Evolutionary conservation across 108 stramenopile species (phyloP).

Genomic region (Cyclotella choctawhatcheeana): DNA sequence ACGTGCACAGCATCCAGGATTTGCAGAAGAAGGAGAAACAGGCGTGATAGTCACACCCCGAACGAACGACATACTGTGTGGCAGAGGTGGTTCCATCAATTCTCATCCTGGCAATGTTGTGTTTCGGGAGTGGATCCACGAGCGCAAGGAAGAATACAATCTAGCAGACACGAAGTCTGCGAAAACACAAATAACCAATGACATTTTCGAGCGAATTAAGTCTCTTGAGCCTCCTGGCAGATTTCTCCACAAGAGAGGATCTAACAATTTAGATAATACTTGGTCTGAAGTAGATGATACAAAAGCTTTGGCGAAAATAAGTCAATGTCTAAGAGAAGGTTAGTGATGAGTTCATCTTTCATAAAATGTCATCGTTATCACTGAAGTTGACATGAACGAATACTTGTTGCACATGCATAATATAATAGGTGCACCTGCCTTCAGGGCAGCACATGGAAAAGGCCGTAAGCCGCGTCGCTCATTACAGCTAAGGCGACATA

Average conservation of each 20-base stretch:
- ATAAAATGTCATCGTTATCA: too few species aligned
- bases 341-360: too few species aligned
- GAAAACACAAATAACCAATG: conserved; percentile 66
- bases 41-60: conserved; percentile 17
- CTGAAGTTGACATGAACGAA: too few species aligned
- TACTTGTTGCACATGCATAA: too few species aligned
- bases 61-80: conserved; percentile 58
- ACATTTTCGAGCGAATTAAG: conserved; percentile 63
- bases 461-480: background rate
- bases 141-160: conserved; percentile 74
- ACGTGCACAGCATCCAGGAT: background rate
- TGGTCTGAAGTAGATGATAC: conserved; percentile 80
- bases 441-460: conserved; percentile 58
- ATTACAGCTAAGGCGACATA: conserved; percentile 13
- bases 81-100: conserved; percentile 86
- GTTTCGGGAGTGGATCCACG: conserved; percentile 78
- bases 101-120: conserved; percentile 70
- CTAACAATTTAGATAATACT: conserved; percentile 29
- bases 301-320: conserved; percentile 80
- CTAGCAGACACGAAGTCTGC: conserved; percentile 71
- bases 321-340: conserved; percentile 87
- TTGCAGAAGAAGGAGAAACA: background rate
- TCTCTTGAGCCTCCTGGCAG: conserved; percentile 68
- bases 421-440: conserved; percentile 79
- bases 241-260: conserved; percentile 62